Percentiles rank a stretch among this genome's conserved stretches.
Conservation (phyloP, 805 yeast genomes). For the Metschnikowia gruessii region DNA sequence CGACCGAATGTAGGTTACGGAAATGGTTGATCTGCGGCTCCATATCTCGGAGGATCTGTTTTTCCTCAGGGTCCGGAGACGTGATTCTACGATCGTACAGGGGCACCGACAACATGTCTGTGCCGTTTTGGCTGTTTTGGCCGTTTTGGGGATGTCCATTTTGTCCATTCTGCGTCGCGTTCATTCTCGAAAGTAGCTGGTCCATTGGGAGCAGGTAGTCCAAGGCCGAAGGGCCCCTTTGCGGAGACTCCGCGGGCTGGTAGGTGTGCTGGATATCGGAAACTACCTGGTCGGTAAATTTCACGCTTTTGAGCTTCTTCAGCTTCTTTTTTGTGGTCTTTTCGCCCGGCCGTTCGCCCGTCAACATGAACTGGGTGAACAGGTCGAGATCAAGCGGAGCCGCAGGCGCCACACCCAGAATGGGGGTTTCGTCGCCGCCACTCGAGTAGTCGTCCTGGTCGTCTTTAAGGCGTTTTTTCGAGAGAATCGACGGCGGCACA, state of each 20-base stretch:
- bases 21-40: conserved; percentile 67
- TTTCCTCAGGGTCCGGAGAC: conserved; percentile 56
- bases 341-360: conserved; percentile 69
- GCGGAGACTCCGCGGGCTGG: conserved; percentile 12
- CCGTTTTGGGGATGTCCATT: too few species aligned
- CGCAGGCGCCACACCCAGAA: conserved; percentile 6
- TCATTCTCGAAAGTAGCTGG: conserved; percentile 53
- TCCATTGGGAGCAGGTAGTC: conserved; percentile 77
- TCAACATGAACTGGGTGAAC: conserved; percentile 77
- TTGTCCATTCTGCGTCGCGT: too few species aligned
- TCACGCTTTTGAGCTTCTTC: conserved; percentile 56
- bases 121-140: too few species aligned
- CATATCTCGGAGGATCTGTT: conserved; percentile 69
- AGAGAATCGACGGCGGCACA: conserved; percentile 72
- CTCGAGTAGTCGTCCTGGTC: conserved; percentile 29
- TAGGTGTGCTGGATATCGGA: conserved; percentile 38
- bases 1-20: conserved; percentile 68
- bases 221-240: conserved; percentile 27
- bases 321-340: conserved; percentile 39
- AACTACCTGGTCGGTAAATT: conserved; percentile 66
- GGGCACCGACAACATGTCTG: conserved; percentile 10
- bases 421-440: conserved; percentile 9
- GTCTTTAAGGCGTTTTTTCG: conserved; percentile 54
- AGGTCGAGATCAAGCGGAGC: conserved; percentile 73
- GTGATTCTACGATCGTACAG: conserved; percentile 10